These are phyloP conservation scores for Phyllosticta citribraziliensis DNA, from an alignment of 2,329 filamentous ascomycete species.

Conservation along the genomic window DNA sequence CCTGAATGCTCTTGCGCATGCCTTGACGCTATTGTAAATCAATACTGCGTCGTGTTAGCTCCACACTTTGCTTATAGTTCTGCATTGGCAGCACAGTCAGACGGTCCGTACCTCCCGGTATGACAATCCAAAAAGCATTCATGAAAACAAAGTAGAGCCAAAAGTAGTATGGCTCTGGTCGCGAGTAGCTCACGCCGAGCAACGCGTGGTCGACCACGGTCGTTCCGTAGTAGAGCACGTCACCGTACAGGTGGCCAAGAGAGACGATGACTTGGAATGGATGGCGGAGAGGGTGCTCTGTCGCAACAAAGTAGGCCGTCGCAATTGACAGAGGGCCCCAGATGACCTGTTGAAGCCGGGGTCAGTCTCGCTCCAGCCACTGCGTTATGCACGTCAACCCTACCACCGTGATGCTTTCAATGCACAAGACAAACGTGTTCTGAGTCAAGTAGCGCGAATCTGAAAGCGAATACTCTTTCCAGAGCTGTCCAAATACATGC, in stretches of 20 bases:
- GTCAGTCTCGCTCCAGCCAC: background rate
- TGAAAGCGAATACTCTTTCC: constrained; percentile 85
- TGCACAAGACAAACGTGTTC: constrained; percentile 75
- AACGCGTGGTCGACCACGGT: constrained; percentile 51
- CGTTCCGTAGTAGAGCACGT: constrained; percentile 55
- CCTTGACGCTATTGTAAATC: constrained; percentile 25
- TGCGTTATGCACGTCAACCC: background rate
- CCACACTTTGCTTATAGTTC: background rate
- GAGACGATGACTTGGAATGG: constrained; percentile 52
- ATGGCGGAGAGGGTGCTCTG: constrained; percentile 46
- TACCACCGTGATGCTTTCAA: constrained; percentile 69
- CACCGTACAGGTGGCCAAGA: constrained; percentile 55
- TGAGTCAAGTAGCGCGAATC: constrained; percentile 80
- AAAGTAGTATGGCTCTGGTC: constrained; percentile 55
- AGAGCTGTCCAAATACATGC: constrained; percentile 71
- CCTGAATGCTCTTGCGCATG: constrained; percentile 24
- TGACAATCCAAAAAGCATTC: constrained; percentile 58
- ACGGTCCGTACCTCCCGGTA: constrained; percentile 43
- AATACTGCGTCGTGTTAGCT: constrained; percentile 16
- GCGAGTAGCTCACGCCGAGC: constrained; percentile 44
- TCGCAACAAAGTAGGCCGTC: constrained; percentile 45
- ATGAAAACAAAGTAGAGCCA: constrained; percentile 58
- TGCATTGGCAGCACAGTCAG: background rate
- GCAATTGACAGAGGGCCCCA: constrained; percentile 55
- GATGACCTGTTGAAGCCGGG: constrained; percentile 33